These are phyloP conservation scores for Rhododendron ovatum DNA, from an alignment of 148 eudicot species.

Conservation along the genomic window DNA sequence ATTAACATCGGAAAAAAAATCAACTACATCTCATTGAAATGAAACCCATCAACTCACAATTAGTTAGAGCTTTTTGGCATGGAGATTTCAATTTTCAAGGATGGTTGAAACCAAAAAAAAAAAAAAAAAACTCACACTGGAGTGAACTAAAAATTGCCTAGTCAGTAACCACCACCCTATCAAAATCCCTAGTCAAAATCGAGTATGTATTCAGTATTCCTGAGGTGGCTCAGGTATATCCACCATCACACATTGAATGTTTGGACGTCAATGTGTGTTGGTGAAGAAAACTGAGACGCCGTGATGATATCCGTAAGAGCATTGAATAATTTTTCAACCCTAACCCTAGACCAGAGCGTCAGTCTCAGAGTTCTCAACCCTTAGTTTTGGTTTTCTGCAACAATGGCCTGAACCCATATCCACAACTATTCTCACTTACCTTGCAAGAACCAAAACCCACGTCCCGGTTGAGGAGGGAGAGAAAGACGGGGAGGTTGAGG, in stretches of 20 bases:
- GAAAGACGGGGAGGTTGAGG: conserved; percentile 33
- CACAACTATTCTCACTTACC: too few species aligned
- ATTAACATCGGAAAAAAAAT: neutral
- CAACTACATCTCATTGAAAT: neutral
- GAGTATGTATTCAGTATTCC: too few species aligned
- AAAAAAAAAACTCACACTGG: too few species aligned
- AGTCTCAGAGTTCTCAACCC: neutral
- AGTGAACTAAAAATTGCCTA: neutral
- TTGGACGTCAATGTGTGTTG: too few species aligned
- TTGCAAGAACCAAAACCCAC: conserved; percentile 11
- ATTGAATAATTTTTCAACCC: neutral
- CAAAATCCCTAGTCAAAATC: neutral
- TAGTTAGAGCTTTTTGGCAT: neutral
- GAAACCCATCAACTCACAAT: neutral
- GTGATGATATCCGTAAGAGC: neutral
- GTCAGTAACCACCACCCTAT: neutral
- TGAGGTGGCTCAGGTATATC: too few species aligned
- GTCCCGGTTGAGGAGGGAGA: conserved; percentile 26
- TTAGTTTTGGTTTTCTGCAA: conserved; percentile 16
- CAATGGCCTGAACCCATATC: conserved; percentile 8
- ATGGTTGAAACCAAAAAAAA: neutral
- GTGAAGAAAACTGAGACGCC: too few species aligned
- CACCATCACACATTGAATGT: neutral
- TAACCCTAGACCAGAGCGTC: neutral
- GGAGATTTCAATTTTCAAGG: neutral